phyloP scores from a whole-genome alignment of 345 rosid species.

The Gossypium sturtianum region DNA sequence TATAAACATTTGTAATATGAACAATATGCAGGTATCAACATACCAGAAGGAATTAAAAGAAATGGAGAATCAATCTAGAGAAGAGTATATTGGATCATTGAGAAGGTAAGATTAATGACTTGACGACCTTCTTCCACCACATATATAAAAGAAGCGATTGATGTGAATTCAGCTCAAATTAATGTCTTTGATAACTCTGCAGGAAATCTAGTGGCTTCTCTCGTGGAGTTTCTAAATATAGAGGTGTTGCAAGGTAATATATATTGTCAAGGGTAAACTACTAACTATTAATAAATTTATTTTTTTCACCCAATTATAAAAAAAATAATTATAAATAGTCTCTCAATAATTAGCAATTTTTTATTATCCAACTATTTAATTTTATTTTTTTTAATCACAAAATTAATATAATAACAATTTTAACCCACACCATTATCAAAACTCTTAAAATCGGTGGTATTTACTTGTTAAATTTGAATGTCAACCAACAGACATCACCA shows the following conservation, averaged over 20 bases:
- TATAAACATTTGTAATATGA: background rate
- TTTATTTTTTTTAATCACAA: too few relatives aligned
- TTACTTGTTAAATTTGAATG: background rate
- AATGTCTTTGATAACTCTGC: background rate
- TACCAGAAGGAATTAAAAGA: slow-evolving; percentile 63
- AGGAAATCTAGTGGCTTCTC: slow-evolving; percentile 97
- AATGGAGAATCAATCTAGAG: slow-evolving; percentile 75
- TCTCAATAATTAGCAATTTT: too few relatives aligned
- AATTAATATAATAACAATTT: too few relatives aligned
- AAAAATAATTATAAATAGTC: too few relatives aligned
- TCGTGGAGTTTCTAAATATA: slow-evolving; percentile 87
- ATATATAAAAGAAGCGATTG: background rate
- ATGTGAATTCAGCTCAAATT: background rate
- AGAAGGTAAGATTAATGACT: slow-evolving; percentile 49
- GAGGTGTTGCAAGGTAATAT: slow-evolving; percentile 91
- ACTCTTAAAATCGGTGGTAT: background rate
- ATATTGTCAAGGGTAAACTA: too few relatives aligned
- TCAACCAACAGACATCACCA: slow-evolving; percentile 54
- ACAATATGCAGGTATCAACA: slow-evolving; percentile 33
- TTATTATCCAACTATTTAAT: too few relatives aligned
- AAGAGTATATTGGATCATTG: slow-evolving; percentile 81
- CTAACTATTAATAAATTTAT: too few relatives aligned
- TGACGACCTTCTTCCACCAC: background rate
- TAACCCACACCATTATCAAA: too few relatives aligned
- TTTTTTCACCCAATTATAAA: too few relatives aligned